phyloP scores from a whole-genome alignment of 257 asterid genomes.

The Rhazya stricta region DNA sequence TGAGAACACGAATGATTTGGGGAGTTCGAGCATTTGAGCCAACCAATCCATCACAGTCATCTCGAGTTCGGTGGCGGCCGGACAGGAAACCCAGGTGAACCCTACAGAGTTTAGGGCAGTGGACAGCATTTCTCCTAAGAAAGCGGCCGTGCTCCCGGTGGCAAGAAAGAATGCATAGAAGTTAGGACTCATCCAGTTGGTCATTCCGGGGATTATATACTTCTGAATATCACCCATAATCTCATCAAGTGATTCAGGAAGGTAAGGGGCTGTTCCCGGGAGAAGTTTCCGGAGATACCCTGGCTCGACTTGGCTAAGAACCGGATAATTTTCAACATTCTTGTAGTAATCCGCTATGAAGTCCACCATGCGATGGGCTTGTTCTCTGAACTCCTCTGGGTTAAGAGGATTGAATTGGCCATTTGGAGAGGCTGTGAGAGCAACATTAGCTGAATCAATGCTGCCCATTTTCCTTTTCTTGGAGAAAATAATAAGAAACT shows the following conservation, averaged over 20 bases:
- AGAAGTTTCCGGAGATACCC: neutral
- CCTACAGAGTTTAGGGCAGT: slow-evolving; percentile 30
- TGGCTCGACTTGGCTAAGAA: neutral
- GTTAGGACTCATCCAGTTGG: no score
- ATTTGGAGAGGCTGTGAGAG: no score
- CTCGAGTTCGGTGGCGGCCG: slow-evolving; percentile 31
- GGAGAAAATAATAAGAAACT: no score
- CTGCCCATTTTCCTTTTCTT: no score
- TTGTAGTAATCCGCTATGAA: neutral
- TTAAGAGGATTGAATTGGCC: no score
- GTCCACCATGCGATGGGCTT: no score
- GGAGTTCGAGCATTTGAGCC: slow-evolving; percentile 24
- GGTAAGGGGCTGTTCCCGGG: slow-evolving; percentile 1
- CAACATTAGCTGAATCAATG: no score
- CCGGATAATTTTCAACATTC: neutral
- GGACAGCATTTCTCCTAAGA: slow-evolving; percentile 27
- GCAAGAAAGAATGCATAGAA: slow-evolving; percentile 16
- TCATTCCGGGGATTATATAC: slow-evolving; percentile 53
- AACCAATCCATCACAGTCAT: slow-evolving; percentile 36
- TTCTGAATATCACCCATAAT: slow-evolving; percentile 26
- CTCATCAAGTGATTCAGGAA: slow-evolving; percentile 26
- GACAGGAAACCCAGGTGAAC: slow-evolving; percentile 28
- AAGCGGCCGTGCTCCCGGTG: slow-evolving; percentile 11
- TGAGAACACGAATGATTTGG: no score
- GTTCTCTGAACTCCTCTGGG: no score